phyloP scores from a whole-genome alignment of 176 grass and related monocot species.

The Oryza glaberrima region DNA sequence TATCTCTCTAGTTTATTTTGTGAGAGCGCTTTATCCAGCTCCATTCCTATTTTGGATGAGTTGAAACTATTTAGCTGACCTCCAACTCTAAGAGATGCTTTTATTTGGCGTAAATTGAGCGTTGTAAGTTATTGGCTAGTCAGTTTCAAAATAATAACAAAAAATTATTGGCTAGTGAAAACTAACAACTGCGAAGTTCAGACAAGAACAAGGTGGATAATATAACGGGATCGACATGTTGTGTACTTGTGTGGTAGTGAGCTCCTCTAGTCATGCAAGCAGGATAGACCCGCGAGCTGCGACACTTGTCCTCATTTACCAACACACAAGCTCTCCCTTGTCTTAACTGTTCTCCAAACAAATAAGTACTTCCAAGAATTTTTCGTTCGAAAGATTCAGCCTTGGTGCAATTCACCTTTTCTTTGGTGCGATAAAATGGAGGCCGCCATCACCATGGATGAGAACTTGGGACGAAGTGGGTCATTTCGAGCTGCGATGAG shows the following conservation, averaged over 20 bases:
- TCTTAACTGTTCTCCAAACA: not conserved
- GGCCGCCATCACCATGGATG: constrained; percentile 46
- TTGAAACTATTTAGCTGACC: no score
- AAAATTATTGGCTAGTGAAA: no score
- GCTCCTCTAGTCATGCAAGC: constrained; percentile 24
- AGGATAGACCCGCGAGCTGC: constrained; percentile 43
- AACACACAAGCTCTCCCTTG: constrained; percentile 22
- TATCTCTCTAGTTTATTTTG: no score
- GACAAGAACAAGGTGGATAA: constrained; percentile 40
- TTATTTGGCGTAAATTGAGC: not conserved
- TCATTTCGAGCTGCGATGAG: constrained; percentile 74
- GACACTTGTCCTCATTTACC: constrained; percentile 37
- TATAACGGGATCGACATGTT: constrained; percentile 23
- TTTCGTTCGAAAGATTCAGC: not conserved
- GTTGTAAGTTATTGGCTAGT: no score
- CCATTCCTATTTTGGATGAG: no score
- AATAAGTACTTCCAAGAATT: not conserved
- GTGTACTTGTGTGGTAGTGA: constrained; percentile 63
- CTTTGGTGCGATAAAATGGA: constrained; percentile 52
- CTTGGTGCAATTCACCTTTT: not conserved
- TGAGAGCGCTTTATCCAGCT: no score
- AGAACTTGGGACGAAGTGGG: constrained; percentile 45
- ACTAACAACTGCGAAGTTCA: not conserved
- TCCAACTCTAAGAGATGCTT: no score
- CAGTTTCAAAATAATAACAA: no score